Evolutionary conservation across 805 yeast species (phyloP).

Genomic region (Clavispora santaluciae): DNA sequence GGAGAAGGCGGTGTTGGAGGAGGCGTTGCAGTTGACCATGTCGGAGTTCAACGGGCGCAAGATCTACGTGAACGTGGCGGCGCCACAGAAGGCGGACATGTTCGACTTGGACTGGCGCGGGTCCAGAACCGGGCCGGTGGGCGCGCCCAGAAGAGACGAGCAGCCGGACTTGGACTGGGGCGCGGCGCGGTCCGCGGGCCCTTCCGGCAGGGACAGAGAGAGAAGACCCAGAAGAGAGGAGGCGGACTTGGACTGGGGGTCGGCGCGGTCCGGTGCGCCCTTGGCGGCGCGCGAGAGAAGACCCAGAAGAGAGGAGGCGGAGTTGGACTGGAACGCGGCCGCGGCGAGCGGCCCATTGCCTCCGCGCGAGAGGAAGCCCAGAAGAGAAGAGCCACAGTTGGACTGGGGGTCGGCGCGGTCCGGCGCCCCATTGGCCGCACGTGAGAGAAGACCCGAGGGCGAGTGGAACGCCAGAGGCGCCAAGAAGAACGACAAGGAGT

Average conservation of each 20-base stretch:
- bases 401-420: conserved; percentile 28
- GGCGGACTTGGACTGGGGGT: conserved; percentile 39
- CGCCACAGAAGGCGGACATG: conserved; percentile 46
- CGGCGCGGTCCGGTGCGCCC: conserved; percentile 25
- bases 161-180: conserved; percentile 63
- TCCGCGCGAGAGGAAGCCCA: conserved; percentile 19
- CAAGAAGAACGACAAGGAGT: conserved; percentile 24
- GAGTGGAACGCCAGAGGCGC: conserved; percentile 22
- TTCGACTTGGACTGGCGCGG: conserved; percentile 45
- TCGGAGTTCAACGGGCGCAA: conserved; percentile 45
- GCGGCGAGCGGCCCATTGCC: conserved; percentile 16
- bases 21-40: conserved; percentile 44
- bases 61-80: conserved; percentile 54
- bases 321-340: conserved; percentile 32
- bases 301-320: conserved; percentile 15
- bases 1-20: conserved; percentile 44
- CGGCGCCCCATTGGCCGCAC: conserved; percentile 28
- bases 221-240: conserved; percentile 32
- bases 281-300: conserved; percentile 22
- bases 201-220: conserved; percentile 22
- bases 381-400: conserved; percentile 29
- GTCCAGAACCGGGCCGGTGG: conserved; percentile 25
- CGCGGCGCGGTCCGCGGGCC: conserved; percentile 38
- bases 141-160: conserved; percentile 28
- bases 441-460: conserved; percentile 23